Base-by-base conservation (phyloP, 1,284 basidiomycete species). In the Cutaneotrichosporon dermatis region DNA sequence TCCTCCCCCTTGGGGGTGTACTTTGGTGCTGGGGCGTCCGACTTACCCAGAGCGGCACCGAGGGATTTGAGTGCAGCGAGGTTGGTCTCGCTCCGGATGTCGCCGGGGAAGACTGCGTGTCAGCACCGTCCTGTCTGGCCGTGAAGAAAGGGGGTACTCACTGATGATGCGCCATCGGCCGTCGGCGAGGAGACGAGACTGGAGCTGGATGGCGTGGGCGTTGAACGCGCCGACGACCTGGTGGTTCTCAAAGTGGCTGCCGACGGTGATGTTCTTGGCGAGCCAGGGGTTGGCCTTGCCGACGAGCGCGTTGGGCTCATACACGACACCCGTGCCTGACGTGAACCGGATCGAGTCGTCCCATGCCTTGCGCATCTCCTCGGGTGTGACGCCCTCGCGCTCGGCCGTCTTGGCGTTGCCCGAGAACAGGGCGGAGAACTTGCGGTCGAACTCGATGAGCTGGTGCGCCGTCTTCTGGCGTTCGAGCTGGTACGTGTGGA, bases 361-460 rank as follows among this genome's bases (percentile, higher is more conserved):
- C 58, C 59, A 65, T 0, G 61, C 51, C 7, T 46, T 51, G 5
- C 50, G 34, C 57, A 59, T 62, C 54, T 63, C 63, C 2, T 82
- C 79, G 40, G 81, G 79, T 4, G 83, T 84, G 15, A 54, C 35
- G 13, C 45, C 44, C 49, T 49, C 57, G 16, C 45, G 16, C 4
- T 48, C 48, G 35, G 39, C 44, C 37, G 81, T 80, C 54, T 59
- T 59, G 7, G 88, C 86, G 75, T 89, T 90, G 49, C 85, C 86
- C 13, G 88, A 89, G 75, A 91, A 90, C 25, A 92, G 77, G 10
- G 83, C 80, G 1, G 88, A 83, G 70, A 86, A 90, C 66, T 86
- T 78, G 72, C 85, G 86, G 75, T 93, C 90, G 66, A 91, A 91
- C 59, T 83, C 74, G 66, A 92, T 92, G 56, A 93, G 81, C 65